Percentiles rank a stretch among this genome's conserved stretches.
These are phyloP conservation scores for Viola odorata DNA, from an alignment of 345 rosid species.

Conservation along the genomic window DNA sequence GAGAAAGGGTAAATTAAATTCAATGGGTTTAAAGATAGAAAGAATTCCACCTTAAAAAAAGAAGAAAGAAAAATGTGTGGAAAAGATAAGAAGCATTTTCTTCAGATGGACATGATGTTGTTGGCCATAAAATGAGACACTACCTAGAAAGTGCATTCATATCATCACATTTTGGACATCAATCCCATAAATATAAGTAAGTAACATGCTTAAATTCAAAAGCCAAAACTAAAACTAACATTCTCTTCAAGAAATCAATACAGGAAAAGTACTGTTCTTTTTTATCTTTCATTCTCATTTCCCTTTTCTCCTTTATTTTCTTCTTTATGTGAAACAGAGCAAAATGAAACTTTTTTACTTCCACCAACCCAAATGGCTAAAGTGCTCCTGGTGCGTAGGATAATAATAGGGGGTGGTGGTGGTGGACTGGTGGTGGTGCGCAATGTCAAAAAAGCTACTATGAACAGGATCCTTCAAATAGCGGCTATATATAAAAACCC, in stretches of 20 bases:
- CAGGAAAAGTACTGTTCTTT: too few species aligned
- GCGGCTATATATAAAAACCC: constrained; percentile 1
- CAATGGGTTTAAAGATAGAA: constrained; percentile 13
- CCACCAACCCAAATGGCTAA: constrained; percentile 11
- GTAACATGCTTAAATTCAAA: not conserved
- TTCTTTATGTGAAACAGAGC: not conserved
- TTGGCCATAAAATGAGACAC: constrained; percentile 61
- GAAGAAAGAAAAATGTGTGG: constrained; percentile 12
- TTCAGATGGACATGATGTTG: constrained; percentile 58
- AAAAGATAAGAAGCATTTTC: constrained; percentile 52
- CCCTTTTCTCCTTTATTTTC: not conserved
- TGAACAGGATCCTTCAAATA: constrained; percentile 18
- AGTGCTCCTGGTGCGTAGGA: constrained; percentile 36
- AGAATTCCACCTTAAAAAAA: constrained; percentile 14
- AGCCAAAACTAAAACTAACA: not conserved
- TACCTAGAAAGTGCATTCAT: constrained; percentile 39
- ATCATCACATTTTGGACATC: constrained; percentile 13
- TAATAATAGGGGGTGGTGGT: not conserved
- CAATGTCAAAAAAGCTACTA: constrained; percentile 17
- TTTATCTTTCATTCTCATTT: not conserved
- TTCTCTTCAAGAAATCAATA: too few species aligned
- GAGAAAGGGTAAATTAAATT: constrained; percentile 25
- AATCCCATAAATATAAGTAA: not conserved
- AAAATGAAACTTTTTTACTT: not conserved
- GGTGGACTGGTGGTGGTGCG: not conserved